Conservation (phyloP, 73 alveolate genomes). For the Tetrahymena thermophila region DNA sequence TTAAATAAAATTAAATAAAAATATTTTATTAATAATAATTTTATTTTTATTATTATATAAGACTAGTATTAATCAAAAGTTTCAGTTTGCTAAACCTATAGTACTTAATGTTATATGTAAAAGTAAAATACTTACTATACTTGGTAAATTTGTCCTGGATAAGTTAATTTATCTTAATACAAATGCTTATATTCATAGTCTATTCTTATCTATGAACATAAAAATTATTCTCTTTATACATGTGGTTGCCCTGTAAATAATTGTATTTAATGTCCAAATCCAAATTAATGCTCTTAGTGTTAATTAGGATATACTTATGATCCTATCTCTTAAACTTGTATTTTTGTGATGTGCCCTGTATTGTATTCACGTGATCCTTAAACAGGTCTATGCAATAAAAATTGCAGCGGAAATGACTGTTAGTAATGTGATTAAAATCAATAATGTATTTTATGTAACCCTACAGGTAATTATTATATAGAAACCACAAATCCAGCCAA, state of each 20-base stretch:
- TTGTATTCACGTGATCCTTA: neutral
- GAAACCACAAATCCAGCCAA: neutral
- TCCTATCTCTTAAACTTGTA: neutral
- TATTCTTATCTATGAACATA: neutral
- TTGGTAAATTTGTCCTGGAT: neutral
- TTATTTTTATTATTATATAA: too few relatives aligned
- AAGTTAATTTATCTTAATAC: neutral
- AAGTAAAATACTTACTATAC: neutral
- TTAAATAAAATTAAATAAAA: too few relatives aligned
- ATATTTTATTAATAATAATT: too few relatives aligned
- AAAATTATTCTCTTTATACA: neutral
- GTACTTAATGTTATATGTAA: neutral
- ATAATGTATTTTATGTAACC: neutral
- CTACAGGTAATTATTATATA: neutral
- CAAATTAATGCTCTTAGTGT: neutral
- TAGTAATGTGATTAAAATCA: neutral
- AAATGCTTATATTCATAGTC: neutral
- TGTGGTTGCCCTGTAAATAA: neutral
- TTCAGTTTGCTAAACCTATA: neutral
- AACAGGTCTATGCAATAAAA: neutral
- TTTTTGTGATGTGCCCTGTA: neutral
- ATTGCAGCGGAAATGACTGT: neutral
- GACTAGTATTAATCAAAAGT: neutral
- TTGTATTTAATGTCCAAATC: neutral
- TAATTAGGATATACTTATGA: neutral